phyloP scores from a whole-genome alignment of 2,329 filamentous ascomycete species.

The Mycosphaerella sp. region DNA sequence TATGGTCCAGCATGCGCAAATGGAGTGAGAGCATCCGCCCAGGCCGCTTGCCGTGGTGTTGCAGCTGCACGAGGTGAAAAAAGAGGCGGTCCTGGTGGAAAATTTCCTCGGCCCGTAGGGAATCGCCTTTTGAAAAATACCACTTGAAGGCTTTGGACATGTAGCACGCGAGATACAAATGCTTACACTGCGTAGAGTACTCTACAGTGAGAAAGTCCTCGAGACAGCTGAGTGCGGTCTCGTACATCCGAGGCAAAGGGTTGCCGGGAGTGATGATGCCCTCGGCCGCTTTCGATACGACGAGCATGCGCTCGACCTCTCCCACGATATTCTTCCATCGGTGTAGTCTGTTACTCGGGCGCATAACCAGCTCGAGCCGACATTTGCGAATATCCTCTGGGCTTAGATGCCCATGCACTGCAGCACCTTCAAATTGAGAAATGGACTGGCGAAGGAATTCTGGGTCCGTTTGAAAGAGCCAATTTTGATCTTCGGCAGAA shows the following conservation, averaged over 20 bases:
- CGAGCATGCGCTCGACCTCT: neutral
- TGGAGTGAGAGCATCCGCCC: neutral
- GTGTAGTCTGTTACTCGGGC: neutral
- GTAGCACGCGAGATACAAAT: neutral
- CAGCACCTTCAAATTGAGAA: neutral
- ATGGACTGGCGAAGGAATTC: conserved; percentile 4
- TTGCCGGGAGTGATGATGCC: neutral
- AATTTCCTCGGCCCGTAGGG: neutral
- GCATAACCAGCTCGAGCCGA: neutral
- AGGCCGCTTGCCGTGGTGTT: neutral
- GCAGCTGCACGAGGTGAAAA: neutral
- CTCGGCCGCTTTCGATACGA: neutral
- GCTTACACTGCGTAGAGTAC: neutral
- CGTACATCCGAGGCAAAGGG: neutral
- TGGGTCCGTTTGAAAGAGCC: conserved; percentile 25
- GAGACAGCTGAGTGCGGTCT: neutral
- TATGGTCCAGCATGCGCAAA: neutral
- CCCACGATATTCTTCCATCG: neutral
- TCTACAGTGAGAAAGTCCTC: neutral
- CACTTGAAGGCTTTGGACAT: neutral
- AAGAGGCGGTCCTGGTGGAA: neutral
- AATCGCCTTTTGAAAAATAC: neutral
- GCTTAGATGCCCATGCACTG: neutral
- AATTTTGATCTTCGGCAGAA: conserved; percentile 23
- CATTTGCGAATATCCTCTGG: neutral